Evolutionary conservation across 176 grass and related monocot species (phyloP).

Genomic region (Hsuehochloa calcarea): DNA sequence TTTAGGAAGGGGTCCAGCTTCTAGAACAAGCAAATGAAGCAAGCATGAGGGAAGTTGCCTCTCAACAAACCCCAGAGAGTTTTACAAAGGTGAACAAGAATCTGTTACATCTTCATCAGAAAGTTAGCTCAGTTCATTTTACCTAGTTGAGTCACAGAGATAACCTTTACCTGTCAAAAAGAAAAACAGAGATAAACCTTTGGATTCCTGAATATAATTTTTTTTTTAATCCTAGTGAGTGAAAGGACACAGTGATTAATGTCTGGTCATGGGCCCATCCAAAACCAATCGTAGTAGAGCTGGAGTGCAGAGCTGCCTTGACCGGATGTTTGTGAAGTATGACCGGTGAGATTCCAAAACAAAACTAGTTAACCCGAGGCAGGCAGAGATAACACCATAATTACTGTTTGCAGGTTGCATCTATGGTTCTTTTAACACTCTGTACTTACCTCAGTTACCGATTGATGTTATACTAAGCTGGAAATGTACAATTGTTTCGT

Average conservation of each 20-base stretch:
- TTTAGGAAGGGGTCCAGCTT: neutral
- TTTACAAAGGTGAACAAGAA: neutral
- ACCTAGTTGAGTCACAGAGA: neutral
- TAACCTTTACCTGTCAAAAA: no score
- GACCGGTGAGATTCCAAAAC: neutral
- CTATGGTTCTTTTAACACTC: neutral
- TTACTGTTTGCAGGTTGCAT: neutral
- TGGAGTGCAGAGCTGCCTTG: conserved; percentile 17
- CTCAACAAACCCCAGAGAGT: neutral
- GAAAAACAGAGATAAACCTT: neutral
- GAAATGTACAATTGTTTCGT: no score
- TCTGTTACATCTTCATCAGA: neutral
- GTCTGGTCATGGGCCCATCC: neutral
- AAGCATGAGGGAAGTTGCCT: neutral
- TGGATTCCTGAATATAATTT: neutral
- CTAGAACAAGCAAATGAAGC: conserved; percentile 28
- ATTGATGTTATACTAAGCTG: neutral
- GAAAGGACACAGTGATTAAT: neutral
- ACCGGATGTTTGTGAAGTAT: neutral
- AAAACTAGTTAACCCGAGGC: neutral
- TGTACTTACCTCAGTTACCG: neutral
- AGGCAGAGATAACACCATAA: neutral
- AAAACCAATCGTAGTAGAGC: neutral
- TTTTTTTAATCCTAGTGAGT: neutral
- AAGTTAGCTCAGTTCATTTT: neutral